Percentiles rank a stretch among this genome's conserved stretches.
phyloP scores from a whole-genome alignment of 2,329 filamentous ascomycete genomes.

The Aspergillus caelatus region DNA sequence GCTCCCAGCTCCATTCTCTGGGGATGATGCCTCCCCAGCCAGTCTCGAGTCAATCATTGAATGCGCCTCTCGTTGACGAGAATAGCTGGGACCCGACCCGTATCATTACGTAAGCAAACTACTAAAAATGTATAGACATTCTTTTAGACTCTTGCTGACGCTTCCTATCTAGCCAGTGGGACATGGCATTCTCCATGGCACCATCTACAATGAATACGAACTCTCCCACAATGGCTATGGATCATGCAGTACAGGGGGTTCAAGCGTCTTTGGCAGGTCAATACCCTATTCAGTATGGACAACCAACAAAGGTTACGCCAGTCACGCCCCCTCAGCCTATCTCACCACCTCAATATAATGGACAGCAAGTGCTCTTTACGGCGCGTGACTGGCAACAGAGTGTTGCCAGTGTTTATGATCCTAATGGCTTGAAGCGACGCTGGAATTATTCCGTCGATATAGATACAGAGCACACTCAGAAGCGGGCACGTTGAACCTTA shows the following conservation, averaged over 20 bases:
- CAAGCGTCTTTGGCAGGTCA: constrained; percentile 31
- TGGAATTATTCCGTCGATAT: constrained; percentile 46
- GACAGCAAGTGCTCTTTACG: constrained; percentile 43
- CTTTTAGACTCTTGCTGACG: not conserved
- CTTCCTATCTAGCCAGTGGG: constrained; percentile 74
- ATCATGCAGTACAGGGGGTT: constrained; percentile 30
- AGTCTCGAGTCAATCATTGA: constrained; percentile 46
- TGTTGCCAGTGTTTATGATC: constrained; percentile 52
- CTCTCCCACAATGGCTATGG: constrained; percentile 45
- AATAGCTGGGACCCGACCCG: constrained; percentile 81
- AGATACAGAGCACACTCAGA: constrained; percentile 30
- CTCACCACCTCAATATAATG: constrained; percentile 36
- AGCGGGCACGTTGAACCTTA: constrained; percentile 36
- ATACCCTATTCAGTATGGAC: constrained; percentile 40
- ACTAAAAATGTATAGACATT: not conserved
- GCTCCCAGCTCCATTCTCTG: constrained; percentile 69
- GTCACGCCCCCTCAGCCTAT: constrained; percentile 35
- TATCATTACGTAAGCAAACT: constrained; percentile 77
- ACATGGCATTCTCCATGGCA: constrained; percentile 84
- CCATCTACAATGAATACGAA: constrained; percentile 45
- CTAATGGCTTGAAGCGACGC: constrained; percentile 48
- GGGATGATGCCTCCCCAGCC: constrained; percentile 41
- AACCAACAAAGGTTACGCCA: constrained; percentile 31
- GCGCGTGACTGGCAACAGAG: constrained; percentile 53
- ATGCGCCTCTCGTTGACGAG: constrained; percentile 65